Conservation (phyloP, 805 yeast species). For the Ogataea glucozyma region DNA sequence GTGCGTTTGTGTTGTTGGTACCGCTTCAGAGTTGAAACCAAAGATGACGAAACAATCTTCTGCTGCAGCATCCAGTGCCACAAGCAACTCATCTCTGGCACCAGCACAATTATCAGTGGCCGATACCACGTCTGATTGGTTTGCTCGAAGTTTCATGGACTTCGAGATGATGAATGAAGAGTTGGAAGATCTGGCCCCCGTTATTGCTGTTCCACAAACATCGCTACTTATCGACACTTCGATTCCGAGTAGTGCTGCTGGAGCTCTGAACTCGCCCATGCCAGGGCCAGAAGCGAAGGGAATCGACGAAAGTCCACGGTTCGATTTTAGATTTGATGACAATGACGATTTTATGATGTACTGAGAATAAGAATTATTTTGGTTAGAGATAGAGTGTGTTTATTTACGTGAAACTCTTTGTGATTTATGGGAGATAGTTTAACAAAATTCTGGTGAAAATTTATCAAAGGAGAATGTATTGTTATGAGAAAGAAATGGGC, state of each 20-base stretch:
- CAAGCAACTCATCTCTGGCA: slow-evolving; percentile 2
- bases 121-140: slow-evolving; percentile 11
- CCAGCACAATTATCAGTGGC: slow-evolving; percentile 7
- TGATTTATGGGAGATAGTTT: slow-evolving; percentile 9
- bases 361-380: slow-evolving; percentile 9
- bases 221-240: slow-evolving; percentile 12
- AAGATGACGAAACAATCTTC: not conserved
- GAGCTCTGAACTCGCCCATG: not conserved
- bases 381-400: too few species aligned
- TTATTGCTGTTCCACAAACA: slow-evolving; percentile 7
- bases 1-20: slow-evolving; percentile 1
- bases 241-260: slow-evolving; percentile 4
- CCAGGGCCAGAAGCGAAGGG: slow-evolving; percentile 8
- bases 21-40: not conserved
- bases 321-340: slow-evolving; percentile 28
- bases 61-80: slow-evolving; percentile 4
- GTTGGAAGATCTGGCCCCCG: slow-evolving; percentile 9
- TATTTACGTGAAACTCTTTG: too few species aligned
- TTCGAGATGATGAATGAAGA: slow-evolving; percentile 17
- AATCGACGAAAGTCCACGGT: slow-evolving; percentile 16
- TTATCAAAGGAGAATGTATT: slow-evolving; percentile 5
- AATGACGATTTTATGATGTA: slow-evolving; percentile 33
- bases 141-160: slow-evolving; percentile 12
- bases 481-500: not conserved
- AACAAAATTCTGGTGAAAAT: not conserved